phyloP scores from a whole-genome alignment of 352 stramenopile species.

The Thalassiosira oceanica region DNA sequence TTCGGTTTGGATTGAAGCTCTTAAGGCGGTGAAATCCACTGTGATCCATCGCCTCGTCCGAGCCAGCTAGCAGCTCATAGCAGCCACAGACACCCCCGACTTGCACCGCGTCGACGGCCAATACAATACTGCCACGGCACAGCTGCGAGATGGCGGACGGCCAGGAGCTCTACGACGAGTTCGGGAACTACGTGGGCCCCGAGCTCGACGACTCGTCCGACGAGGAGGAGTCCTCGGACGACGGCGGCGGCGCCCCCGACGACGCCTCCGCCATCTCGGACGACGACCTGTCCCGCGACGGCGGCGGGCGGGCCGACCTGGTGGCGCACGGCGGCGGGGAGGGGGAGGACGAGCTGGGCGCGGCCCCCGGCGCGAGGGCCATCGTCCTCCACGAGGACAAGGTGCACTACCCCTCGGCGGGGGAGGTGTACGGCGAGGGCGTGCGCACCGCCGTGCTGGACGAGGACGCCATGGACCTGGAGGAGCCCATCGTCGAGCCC shows the following conservation, averaged over 20 bases:
- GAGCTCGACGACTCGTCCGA: conserved; percentile 86
- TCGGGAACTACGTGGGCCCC: conserved; percentile 99
- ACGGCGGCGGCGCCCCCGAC: conserved; percentile 58
- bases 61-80: no score
- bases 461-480: conserved; percentile 97
- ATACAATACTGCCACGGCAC: no score
- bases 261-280: conserved; percentile 72
- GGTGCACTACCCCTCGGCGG: conserved; percentile 97
- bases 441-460: conserved; percentile 95
- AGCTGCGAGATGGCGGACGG: conserved; percentile 64
- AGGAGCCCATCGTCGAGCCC: conserved; percentile 97
- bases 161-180: conserved; percentile 99
- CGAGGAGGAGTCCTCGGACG: conserved; percentile 71
- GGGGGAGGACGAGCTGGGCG: conserved; percentile 23
- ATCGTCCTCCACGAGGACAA: conserved; percentile 99
- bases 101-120: no score
- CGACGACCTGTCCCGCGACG: conserved; percentile 55
- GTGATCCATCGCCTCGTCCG: no score
- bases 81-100: no score
- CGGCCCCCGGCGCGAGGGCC: conserved; percentile 64
- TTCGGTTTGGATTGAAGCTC: no score
- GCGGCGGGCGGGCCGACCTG: conserved; percentile 20
- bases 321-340: conserved; percentile 45
- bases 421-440: conserved; percentile 94
- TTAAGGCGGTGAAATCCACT: no score